Evolutionary conservation across 2,329 filamentous ascomycete species (phyloP).

Genomic region (Colletotrichum abscissum): DNA sequence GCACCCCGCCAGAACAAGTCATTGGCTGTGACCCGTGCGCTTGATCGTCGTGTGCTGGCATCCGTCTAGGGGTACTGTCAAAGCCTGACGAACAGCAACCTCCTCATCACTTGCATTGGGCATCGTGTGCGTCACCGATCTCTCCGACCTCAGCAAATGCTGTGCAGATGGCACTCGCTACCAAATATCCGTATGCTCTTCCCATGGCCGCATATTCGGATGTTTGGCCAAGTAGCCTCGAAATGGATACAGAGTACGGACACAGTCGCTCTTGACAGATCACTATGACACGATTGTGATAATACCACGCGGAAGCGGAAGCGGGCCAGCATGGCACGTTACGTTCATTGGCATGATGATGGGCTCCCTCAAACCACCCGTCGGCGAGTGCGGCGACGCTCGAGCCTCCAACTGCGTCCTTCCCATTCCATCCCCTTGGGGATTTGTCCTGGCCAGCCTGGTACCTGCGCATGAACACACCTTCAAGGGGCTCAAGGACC

Average conservation of each 20-base stretch:
- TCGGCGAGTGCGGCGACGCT: slow-evolving; percentile 21
- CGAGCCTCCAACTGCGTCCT: slow-evolving; percentile 13
- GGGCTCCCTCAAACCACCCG: slow-evolving; percentile 27
- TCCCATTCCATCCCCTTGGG: slow-evolving; percentile 1
- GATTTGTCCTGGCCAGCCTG: not conserved
- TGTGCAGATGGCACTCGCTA: slow-evolving; percentile 11
- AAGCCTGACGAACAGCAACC: slow-evolving; percentile 22
- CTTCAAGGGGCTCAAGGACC: slow-evolving; percentile 14
- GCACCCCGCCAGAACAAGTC: slow-evolving; percentile 14
- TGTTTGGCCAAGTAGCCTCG: not conserved
- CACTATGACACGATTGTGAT: slow-evolving; percentile 9
- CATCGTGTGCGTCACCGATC: slow-evolving; percentile 16
- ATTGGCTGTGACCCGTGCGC: slow-evolving; percentile 30
- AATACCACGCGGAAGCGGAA: not conserved
- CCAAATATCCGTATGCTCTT: not conserved
- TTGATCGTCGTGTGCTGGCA: slow-evolving; percentile 35
- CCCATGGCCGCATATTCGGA: not conserved
- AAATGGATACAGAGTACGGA: not conserved
- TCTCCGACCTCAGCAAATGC: not conserved
- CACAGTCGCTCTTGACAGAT: not conserved
- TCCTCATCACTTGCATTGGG: slow-evolving; percentile 21
- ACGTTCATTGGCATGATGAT: not conserved
- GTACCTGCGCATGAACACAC: slow-evolving; percentile 25
- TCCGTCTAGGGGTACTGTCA: slow-evolving; percentile 20
- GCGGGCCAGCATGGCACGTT: not conserved